phyloP scores from a whole-genome alignment of 73 alveolate species.

The Paramecium primaurelia region DNA sequence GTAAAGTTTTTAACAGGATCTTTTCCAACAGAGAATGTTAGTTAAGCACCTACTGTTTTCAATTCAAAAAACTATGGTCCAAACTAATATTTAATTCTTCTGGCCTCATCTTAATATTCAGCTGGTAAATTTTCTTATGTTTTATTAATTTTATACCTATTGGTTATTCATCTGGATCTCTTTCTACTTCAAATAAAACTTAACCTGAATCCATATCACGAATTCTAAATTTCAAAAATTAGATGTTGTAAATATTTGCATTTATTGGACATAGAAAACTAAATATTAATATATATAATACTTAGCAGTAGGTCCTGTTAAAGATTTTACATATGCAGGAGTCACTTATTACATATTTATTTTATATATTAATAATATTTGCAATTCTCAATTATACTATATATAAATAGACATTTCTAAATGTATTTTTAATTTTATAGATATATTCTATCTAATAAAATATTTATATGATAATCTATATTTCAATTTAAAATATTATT shows the following conservation, averaged over 20 bases:
- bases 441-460: neutral
- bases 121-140: slow-evolving; percentile 36
- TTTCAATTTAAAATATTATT: too few relatives aligned
- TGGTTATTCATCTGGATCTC: slow-evolving; percentile 65
- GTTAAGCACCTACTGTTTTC: slow-evolving; percentile 75
- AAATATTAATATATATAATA: neutral
- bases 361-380: neutral
- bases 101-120: slow-evolving; percentile 75
- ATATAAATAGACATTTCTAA: neutral
- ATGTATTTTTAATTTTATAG: too few relatives aligned
- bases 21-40: slow-evolving; percentile 77
- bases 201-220: slow-evolving; percentile 76
- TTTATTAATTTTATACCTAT: slow-evolving; percentile 11
- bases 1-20: slow-evolving; percentile 84
- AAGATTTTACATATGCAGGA: neutral
- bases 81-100: slow-evolving; percentile 85
- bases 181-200: slow-evolving; percentile 75
- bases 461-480: neutral
- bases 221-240: slow-evolving; percentile 70
- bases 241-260: slow-evolving; percentile 74
- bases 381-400: neutral
- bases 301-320: neutral
- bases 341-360: neutral
- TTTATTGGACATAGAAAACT: slow-evolving; percentile 74
- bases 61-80: slow-evolving; percentile 88